These are phyloP conservation scores for Vigna hirtella DNA, from an alignment of 306 rosid species.

Conservation along the genomic window DNA sequence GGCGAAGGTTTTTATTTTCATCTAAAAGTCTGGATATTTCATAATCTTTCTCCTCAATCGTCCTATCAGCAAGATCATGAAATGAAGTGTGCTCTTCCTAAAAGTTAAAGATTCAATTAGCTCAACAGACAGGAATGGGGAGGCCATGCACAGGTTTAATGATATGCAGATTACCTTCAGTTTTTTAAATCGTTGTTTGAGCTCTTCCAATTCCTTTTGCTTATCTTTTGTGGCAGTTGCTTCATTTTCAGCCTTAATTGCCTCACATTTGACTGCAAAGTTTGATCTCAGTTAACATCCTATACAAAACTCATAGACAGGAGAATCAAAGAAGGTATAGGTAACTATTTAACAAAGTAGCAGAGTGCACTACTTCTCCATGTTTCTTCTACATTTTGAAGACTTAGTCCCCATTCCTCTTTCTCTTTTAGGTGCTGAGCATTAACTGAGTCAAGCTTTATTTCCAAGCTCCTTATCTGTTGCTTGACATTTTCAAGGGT, in stretches of 20 bases:
- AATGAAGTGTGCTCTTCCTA: conserved; percentile 91
- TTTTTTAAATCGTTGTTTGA: conserved; percentile 70
- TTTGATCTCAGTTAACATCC: conserved; percentile 40
- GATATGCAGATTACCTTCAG: conserved; percentile 68
- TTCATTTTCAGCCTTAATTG: conserved; percentile 82
- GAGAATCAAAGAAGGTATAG: conserved; percentile 38
- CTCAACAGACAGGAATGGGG: conserved; percentile 33
- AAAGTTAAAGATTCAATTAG: conserved; percentile 47
- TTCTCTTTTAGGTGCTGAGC: conserved; percentile 74
- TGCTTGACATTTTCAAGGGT: conserved; percentile 65
- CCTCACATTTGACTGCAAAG: conserved; percentile 82
- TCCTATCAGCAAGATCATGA: conserved; percentile 91
- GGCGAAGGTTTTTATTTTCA: conserved; percentile 80
- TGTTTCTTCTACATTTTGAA: conserved; percentile 88
- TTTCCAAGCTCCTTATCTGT: conserved; percentile 76
- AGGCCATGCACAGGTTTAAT: conserved; percentile 33
- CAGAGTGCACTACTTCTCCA: conserved; percentile 75
- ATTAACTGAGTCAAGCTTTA: conserved; percentile 71
- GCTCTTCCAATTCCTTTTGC: conserved; percentile 84
- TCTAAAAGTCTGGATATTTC: conserved; percentile 87
- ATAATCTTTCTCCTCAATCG: conserved; percentile 88
- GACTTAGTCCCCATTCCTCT: conserved; percentile 89
- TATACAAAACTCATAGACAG: conserved; percentile 23
- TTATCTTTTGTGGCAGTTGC: conserved; percentile 65
- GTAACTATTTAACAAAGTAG: conserved; percentile 43